These are phyloP conservation scores for Schizochytrium sp. DNA, from an alignment of 108 stramenopile species.

Conservation along the genomic window DNA sequence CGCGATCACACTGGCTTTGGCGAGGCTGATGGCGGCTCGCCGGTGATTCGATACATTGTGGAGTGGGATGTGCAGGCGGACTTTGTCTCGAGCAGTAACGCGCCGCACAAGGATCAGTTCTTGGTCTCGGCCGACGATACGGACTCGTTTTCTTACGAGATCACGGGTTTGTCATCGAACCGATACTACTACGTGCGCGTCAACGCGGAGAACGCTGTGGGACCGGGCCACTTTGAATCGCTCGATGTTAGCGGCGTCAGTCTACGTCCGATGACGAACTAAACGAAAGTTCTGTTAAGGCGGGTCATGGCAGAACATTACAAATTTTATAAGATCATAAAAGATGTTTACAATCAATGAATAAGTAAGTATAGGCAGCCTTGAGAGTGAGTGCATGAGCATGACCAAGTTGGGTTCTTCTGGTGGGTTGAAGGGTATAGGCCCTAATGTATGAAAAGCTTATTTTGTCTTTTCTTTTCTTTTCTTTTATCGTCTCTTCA, in stretches of 20 bases:
- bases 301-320: too few species aligned
- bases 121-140: slow-evolving; percentile 14
- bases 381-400: too few species aligned
- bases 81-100: not conserved
- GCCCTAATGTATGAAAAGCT: not conserved
- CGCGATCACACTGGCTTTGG: slow-evolving; percentile 49
- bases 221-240: slow-evolving; percentile 19
- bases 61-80: slow-evolving; percentile 53
- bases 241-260: not conserved
- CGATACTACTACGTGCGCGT: slow-evolving; percentile 55
- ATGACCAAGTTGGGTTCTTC: too few species aligned
- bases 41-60: slow-evolving; percentile 55
- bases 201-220: slow-evolving; percentile 53
- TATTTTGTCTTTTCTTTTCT: not conserved
- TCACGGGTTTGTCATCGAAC: slow-evolving; percentile 32
- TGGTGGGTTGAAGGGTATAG: too few species aligned
- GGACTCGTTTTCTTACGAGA: not conserved
- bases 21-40: slow-evolving; percentile 56
- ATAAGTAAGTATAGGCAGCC: not conserved
- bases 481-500: not conserved
- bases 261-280: not conserved
- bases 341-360: not conserved
- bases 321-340: not conserved
- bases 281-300: not conserved
- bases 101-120: not conserved